Evolutionary conservation across 164 flowering plant species (phyloP).

Genomic region (Nymphaea thermarum): DNA sequence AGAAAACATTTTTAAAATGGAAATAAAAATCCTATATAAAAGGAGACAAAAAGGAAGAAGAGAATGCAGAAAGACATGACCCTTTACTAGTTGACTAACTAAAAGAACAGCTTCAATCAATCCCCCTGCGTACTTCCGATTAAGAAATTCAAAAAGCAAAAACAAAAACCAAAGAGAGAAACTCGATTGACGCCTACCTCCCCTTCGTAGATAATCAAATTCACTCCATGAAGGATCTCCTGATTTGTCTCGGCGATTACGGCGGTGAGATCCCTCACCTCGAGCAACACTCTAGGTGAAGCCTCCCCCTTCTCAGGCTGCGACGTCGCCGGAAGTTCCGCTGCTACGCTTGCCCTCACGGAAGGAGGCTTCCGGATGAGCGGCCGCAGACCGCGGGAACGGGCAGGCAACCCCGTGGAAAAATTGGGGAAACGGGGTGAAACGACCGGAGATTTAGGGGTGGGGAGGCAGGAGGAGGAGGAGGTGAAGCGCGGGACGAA

Average conservation of each 20-base stretch:
- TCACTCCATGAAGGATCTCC: slow-evolving; percentile 69
- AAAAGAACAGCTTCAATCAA: neutral
- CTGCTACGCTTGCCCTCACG: slow-evolving; percentile 17
- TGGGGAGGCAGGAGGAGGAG: slow-evolving; percentile 1
- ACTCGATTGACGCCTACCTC: slow-evolving; percentile 39
- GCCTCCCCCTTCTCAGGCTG: slow-evolving; percentile 1
- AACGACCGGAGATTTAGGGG: neutral
- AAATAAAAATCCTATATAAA: neutral
- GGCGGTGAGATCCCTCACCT: slow-evolving; percentile 71
- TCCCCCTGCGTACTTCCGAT: too few relatives aligned
- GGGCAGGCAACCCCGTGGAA: neutral
- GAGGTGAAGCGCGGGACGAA: neutral
- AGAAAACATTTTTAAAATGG: too few relatives aligned
- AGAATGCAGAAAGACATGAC: neutral
- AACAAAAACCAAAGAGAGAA: too few relatives aligned
- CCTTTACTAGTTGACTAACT: neutral
- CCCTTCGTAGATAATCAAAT: slow-evolving; percentile 58
- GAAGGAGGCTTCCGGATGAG: slow-evolving; percentile 4
- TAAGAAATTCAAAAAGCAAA: neutral
- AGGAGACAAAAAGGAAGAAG: neutral
- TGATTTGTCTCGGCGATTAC: slow-evolving; percentile 50
- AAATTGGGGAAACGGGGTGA: slow-evolving; percentile 5
- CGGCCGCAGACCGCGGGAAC: slow-evolving; percentile 1
- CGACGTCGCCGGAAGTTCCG: slow-evolving; percentile 23
- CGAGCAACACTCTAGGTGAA: slow-evolving; percentile 41